Evolutionary conservation across 2,329 filamentous ascomycete species (phyloP).

Genomic region (Diaporthe sp.): DNA sequence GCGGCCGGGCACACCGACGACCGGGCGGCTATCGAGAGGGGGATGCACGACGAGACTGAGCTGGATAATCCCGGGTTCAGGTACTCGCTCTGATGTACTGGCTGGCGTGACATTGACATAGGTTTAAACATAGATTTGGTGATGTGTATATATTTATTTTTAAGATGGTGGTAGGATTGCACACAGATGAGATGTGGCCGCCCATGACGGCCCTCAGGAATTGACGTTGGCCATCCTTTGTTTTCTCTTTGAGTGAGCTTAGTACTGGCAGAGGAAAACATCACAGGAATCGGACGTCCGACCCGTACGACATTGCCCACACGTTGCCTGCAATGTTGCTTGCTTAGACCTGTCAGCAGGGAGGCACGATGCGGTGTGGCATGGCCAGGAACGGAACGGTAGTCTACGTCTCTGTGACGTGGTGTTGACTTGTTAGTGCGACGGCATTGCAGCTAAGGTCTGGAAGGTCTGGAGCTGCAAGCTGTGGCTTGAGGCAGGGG

Average conservation of each 20-base stretch:
- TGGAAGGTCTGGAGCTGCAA: not conserved
- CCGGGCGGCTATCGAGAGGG: constrained; percentile 48
- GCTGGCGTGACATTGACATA: not conserved
- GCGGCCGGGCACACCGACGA: constrained; percentile 47
- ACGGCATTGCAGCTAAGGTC: not conserved
- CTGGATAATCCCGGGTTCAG: constrained; percentile 51
- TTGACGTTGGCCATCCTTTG: not conserved
- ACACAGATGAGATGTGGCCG: not conserved
- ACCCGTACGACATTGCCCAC: not conserved
- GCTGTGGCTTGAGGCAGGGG: not conserved
- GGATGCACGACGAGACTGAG: constrained; percentile 51
- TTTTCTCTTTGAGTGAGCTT: not conserved
- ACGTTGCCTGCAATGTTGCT: not conserved
- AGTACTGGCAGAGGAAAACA: not conserved
- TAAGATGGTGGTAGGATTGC: not conserved
- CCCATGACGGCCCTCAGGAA: not conserved
- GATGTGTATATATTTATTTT: constrained; percentile 3
- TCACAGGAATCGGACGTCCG: not conserved
- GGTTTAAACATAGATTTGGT: not conserved
- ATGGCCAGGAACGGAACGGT: not conserved
- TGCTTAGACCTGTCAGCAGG: not conserved
- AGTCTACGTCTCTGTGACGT: constrained; percentile 23
- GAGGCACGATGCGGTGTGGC: not conserved
- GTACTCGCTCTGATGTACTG: constrained; percentile 43
- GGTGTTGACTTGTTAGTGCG: not conserved